Percentiles rank a stretch among this genome's conserved stretches.
These are phyloP conservation scores for Casuarina glauca DNA, from an alignment of 306 rosid species.

Conservation along the genomic window DNA sequence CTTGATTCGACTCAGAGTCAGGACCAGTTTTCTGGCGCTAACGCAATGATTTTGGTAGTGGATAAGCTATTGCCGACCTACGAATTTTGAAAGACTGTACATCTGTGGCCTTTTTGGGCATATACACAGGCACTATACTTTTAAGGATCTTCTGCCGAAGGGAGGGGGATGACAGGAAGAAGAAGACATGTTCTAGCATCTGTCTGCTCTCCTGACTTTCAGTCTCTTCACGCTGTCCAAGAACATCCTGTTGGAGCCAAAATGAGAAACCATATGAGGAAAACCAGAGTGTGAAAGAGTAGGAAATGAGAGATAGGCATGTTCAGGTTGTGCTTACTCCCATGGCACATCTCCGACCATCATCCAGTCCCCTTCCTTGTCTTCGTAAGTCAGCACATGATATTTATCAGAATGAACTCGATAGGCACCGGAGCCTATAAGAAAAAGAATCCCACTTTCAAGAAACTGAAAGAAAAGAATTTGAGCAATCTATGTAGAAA, in stretches of 20 bases:
- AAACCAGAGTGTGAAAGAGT: neutral
- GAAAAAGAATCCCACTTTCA: neutral
- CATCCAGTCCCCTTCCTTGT: conserved; percentile 80
- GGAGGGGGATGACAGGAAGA: neutral
- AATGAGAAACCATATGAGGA: neutral
- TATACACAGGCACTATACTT: conserved; percentile 21
- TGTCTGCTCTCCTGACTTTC: conserved; percentile 58
- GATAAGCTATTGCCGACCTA: neutral
- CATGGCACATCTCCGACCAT: conserved; percentile 83
- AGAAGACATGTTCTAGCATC: conserved; percentile 41
- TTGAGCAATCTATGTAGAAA: neutral
- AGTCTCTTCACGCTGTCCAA: conserved; percentile 53
- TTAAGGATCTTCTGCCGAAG: too few relatives aligned
- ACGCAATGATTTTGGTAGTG: neutral
- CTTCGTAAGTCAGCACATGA: conserved; percentile 77
- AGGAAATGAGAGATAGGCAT: neutral
- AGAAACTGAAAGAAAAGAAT: neutral
- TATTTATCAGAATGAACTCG: conserved; percentile 50
- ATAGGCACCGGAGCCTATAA: conserved; percentile 55
- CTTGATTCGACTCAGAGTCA: conserved; percentile 23
- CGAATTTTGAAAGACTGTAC: conserved; percentile 29
- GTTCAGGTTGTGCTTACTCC: conserved; percentile 49
- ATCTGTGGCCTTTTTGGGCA: conserved; percentile 30
- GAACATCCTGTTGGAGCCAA: conserved; percentile 45
- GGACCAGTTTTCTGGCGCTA: conserved; percentile 36